Percentiles rank a stretch among this genome's conserved stretches.
phyloP scores from a whole-genome alignment of 1,139 yeast species.

The Candida sp. region DNA sequence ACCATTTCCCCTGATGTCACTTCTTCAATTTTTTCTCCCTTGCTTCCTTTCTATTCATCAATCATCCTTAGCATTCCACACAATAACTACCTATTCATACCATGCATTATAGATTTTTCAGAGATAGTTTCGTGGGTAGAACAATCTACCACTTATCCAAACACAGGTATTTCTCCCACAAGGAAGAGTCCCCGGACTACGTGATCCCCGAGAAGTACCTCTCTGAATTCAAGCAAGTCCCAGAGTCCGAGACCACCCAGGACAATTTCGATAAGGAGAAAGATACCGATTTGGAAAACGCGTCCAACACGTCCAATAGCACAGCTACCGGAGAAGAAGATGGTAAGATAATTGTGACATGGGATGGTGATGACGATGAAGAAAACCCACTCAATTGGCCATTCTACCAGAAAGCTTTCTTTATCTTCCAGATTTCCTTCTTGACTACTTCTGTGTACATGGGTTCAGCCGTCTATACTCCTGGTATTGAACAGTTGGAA shows the following conservation, averaged over 20 bases:
- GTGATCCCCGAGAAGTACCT: conserved; percentile 35
- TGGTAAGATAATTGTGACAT: conserved; percentile 19
- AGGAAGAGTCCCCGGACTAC: conserved; percentile 33
- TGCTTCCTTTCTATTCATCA: not conserved
- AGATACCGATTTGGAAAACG: conserved; percentile 3
- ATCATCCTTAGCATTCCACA: too few species aligned
- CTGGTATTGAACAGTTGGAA: conserved; percentile 36
- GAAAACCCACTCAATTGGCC: conserved; percentile 37
- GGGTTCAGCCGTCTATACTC: conserved; percentile 34
- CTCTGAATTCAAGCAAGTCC: too few species aligned
- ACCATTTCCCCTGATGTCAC: too few species aligned
- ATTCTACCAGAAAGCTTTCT: conserved; percentile 18
- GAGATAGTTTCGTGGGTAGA: conserved; percentile 35
- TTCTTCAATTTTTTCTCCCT: too few species aligned
- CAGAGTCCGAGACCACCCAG: too few species aligned
- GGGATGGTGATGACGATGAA: conserved; percentile 35
- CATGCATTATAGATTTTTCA: conserved; percentile 18
- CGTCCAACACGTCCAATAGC: not conserved
- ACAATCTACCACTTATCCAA: conserved; percentile 29
- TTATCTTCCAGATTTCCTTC: conserved; percentile 24
- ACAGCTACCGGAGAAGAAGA: not conserved
- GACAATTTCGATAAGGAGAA: conserved; percentile 3
- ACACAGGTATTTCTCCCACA: conserved; percentile 26
- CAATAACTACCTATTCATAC: not conserved
- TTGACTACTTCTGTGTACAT: conserved; percentile 28